A percentile compares a stretch with the other conserved stretches of the same genome.
Evolutionary conservation across 139 green algal genomes (phyloP).

Genomic region (Pycnococcus provasolii): DNA sequence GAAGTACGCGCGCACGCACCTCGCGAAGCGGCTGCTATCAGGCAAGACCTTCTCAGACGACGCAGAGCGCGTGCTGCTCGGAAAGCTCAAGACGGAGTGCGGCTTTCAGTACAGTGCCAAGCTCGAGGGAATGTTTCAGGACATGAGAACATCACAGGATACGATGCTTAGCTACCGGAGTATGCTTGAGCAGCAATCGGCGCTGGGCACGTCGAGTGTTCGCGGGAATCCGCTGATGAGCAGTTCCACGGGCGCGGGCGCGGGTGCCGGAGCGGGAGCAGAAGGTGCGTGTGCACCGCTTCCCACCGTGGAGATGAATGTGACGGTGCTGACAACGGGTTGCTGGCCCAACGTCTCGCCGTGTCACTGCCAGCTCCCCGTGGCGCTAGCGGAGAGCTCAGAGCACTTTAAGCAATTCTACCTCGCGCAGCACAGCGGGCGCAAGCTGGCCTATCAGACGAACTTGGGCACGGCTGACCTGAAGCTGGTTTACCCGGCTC

Average conservation of each 20-base stretch:
- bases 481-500: conserved; percentile 40
- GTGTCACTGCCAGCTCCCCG: conserved; percentile 66
- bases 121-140: conserved; percentile 97
- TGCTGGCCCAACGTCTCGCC: conserved; percentile 71
- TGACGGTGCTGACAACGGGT: conserved; percentile 82
- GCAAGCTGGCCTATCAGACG: conserved; percentile 89
- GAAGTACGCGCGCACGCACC: conserved; percentile 97
- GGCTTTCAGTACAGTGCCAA: conserved; percentile 97
- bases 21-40: conserved; percentile 84
- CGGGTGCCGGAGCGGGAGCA: neutral
- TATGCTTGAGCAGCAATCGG: neutral
- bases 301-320: conserved; percentile 2
- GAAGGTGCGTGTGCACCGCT: neutral
- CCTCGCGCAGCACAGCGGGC: conserved; percentile 53
- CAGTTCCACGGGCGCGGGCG: conserved; percentile 4
- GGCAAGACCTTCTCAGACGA: conserved; percentile 55
- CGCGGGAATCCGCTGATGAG: neutral
- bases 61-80: conserved; percentile 79
- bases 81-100: conserved; percentile 96
- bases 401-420: conserved; percentile 78
- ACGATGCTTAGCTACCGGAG: conserved; percentile 66
- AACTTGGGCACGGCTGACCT: conserved; percentile 89
- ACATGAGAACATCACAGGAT: conserved; percentile 86
- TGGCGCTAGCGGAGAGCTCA: conserved; percentile 60
- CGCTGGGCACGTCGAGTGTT: neutral